A percentile compares a stretch with the other conserved stretches of the same genome.
Evolutionary conservation across 2,329 filamentous ascomycete species (phyloP).

Genomic region (Aspergillus alliaceus): DNA sequence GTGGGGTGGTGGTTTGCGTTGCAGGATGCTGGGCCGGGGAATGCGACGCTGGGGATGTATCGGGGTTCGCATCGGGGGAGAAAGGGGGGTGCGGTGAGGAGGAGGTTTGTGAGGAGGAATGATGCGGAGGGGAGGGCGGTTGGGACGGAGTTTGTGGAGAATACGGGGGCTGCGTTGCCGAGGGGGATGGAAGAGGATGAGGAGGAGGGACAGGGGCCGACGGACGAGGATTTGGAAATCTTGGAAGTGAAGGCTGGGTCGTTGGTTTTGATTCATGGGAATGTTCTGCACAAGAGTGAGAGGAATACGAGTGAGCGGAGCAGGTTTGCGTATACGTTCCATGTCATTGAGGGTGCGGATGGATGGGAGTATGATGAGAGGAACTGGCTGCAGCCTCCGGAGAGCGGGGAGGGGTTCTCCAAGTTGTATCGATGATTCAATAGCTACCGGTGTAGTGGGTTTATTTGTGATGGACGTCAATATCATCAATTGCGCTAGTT

Average conservation of each 20-base stretch:
- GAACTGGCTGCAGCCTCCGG: slow-evolving; percentile 92
- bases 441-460: background rate
- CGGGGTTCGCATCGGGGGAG: slow-evolving; percentile 67
- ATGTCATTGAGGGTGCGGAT: slow-evolving; percentile 82
- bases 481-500: slow-evolving; percentile 8
- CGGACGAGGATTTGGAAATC: slow-evolving; percentile 62
- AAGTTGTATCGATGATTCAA: slow-evolving; percentile 48
- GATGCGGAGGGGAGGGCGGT: slow-evolving; percentile 26
- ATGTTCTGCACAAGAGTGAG: slow-evolving; percentile 94
- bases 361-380: slow-evolving; percentile 70
- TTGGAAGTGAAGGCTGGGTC: slow-evolving; percentile 89
- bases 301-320: slow-evolving; percentile 83
- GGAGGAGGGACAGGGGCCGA: slow-evolving; percentile 32
- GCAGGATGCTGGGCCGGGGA: slow-evolving; percentile 82
- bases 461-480: background rate
- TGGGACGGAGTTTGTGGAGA: slow-evolving; percentile 70
- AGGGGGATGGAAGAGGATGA: slow-evolving; percentile 48
- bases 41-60: slow-evolving; percentile 86
- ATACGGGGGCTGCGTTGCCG: slow-evolving; percentile 66
- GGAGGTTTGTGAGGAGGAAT: slow-evolving; percentile 68
- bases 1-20: slow-evolving; percentile 98
- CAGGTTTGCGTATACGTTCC: slow-evolving; percentile 95
- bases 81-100: slow-evolving; percentile 63
- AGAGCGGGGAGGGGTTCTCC: slow-evolving; percentile 75
- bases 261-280: slow-evolving; percentile 91